phyloP scores from a whole-genome alignment of 129 eudicot genomes.

The Pseudognaphalium luteoalbum region DNA sequence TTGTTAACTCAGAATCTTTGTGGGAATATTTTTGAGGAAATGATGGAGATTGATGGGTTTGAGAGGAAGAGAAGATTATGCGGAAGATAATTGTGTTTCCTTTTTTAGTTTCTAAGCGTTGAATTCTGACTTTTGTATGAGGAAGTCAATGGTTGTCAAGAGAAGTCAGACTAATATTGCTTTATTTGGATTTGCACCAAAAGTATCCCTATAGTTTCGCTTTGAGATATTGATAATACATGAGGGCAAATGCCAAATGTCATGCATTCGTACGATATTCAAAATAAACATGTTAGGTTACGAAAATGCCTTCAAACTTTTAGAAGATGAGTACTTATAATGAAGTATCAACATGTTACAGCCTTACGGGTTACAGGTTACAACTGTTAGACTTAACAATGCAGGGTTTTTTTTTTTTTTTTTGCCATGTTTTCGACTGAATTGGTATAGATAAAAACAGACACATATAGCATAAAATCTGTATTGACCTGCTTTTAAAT shows the following conservation, averaged over 20 bases:
- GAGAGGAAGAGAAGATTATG: slow-evolving; percentile 50
- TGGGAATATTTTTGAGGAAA: slow-evolving; percentile 20
- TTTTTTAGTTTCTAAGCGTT: not conserved
- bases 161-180: slow-evolving; percentile 4
- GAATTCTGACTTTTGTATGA: slow-evolving; percentile 15
- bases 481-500: too few relatives aligned
- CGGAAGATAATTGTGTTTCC: slow-evolving; percentile 32
- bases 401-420: too few relatives aligned
- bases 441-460: too few relatives aligned
- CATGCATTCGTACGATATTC: too few relatives aligned
- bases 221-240: not conserved
- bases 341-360: too few relatives aligned
- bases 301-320: too few relatives aligned
- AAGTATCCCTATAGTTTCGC: not conserved
- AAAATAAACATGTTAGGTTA: too few relatives aligned
- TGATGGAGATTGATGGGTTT: slow-evolving; percentile 29
- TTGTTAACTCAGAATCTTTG: slow-evolving; percentile 17
- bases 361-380: too few relatives aligned
- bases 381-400: too few relatives aligned
- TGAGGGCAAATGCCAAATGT: not conserved
- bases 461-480: too few relatives aligned
- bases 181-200: not conserved
- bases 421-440: too few relatives aligned
- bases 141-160: slow-evolving; percentile 27
- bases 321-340: too few relatives aligned